Conservation (phyloP, 208 protist genomes). For the Crithidia fasciculata region DNA sequence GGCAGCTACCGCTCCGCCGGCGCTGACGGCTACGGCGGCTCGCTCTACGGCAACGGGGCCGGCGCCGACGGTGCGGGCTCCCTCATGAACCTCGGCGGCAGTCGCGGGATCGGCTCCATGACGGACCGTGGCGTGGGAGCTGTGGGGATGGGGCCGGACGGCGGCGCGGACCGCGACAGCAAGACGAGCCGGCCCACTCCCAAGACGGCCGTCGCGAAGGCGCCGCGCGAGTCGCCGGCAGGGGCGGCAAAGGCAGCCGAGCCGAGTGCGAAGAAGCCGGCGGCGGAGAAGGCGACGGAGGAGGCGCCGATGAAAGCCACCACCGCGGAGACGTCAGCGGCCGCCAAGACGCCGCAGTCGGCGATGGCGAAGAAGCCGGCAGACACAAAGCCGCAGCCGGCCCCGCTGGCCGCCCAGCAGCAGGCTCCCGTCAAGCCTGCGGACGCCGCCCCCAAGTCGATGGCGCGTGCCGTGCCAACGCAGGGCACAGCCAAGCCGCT, state of each 20-base stretch:
- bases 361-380: background rate
- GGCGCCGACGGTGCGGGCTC: constrained; percentile 10
- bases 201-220: background rate
- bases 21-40: constrained; percentile 28
- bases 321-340: background rate
- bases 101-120: background rate
- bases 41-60: constrained; percentile 21
- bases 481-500: background rate
- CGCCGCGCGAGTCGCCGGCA: background rate
- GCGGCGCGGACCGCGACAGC: background rate
- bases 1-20: constrained; percentile 35
- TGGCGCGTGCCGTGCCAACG: background rate
- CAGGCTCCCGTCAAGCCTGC: background rate
- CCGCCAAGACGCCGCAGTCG: background rate
- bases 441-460: constrained; percentile 1
- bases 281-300: background rate
- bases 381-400: background rate
- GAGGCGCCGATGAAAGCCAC: constrained; percentile 3
- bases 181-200: background rate
- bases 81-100: constrained; percentile 20
- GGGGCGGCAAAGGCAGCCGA: constrained; percentile 1
- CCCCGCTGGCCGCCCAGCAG: background rate
- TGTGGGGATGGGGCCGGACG: constrained; percentile 23
- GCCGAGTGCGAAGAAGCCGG: constrained; percentile 16
- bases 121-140: constrained; percentile 14